Conservation (phyloP, 208 protist species). For the Leishmania lainsoni region DNA sequence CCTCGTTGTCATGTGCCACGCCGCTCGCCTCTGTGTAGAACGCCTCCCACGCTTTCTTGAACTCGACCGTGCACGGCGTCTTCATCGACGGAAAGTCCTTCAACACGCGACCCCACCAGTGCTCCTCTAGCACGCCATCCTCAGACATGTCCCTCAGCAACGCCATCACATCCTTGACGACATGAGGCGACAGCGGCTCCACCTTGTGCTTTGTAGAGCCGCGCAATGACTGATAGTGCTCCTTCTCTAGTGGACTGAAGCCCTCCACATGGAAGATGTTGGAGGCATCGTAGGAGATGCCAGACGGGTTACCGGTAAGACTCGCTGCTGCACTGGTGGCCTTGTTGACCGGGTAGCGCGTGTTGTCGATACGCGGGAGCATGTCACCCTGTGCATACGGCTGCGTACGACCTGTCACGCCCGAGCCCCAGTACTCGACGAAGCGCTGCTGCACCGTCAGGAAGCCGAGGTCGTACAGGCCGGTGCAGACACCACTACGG, state of each 20-base stretch:
- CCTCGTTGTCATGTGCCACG: conserved; percentile 76
- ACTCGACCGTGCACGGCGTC: conserved; percentile 63
- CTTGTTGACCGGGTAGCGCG: conserved; percentile 54
- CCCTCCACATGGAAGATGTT: conserved; percentile 80
- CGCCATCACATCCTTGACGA: conserved; percentile 47
- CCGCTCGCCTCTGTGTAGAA: conserved; percentile 72
- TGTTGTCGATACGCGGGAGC: conserved; percentile 81
- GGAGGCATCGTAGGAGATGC: conserved; percentile 75
- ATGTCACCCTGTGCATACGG: conserved; percentile 86
- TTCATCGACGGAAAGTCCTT: conserved; percentile 82
- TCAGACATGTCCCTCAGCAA: conserved; percentile 60
- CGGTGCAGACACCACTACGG: neutral
- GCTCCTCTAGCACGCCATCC: conserved; percentile 44
- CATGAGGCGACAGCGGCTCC: conserved; percentile 43
- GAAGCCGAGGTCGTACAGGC: conserved; percentile 7
- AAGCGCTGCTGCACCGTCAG: conserved; percentile 56
- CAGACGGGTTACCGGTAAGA: conserved; percentile 72
- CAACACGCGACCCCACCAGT: conserved; percentile 79
- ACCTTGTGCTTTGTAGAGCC: conserved; percentile 67
- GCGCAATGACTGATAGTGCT: conserved; percentile 76
- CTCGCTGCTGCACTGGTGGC: conserved; percentile 53
- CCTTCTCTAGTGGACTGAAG: conserved; percentile 66
- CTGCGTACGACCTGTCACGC: conserved; percentile 82
- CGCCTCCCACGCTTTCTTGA: conserved; percentile 60
- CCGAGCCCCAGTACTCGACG: conserved; percentile 83